phyloP scores from a whole-genome alignment of 768 basidiomycete species.

The Chalciporus chontae region DNA sequence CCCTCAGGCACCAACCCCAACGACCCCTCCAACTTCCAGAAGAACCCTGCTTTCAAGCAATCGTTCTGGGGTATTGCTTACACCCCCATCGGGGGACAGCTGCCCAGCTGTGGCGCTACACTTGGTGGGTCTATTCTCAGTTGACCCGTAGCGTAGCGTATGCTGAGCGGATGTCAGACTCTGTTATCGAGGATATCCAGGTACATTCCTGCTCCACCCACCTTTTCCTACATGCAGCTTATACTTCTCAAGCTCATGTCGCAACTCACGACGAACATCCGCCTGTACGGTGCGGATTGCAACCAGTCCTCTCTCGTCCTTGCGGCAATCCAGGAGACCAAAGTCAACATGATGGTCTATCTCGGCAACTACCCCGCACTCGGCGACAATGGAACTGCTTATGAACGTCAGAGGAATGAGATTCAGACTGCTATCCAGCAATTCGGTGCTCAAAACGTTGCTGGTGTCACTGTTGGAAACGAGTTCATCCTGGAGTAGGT shows the following conservation, averaged over 20 bases:
- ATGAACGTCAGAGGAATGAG: slow-evolving; percentile 65
- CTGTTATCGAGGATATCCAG: slow-evolving; percentile 71
- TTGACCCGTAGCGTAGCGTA: not conserved
- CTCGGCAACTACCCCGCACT: slow-evolving; percentile 66
- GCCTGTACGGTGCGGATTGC: slow-evolving; percentile 86
- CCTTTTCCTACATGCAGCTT: slow-evolving; percentile 6
- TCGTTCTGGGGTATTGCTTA: slow-evolving; percentile 88
- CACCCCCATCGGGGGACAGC: slow-evolving; percentile 70
- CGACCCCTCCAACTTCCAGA: slow-evolving; percentile 77
- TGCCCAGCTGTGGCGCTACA: slow-evolving; percentile 64
- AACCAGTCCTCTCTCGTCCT: slow-evolving; percentile 80
- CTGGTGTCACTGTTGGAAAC: slow-evolving; percentile 88
- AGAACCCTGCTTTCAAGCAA: slow-evolving; percentile 64
- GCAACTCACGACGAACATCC: slow-evolving; percentile 77
- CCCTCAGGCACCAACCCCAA: slow-evolving; percentile 40
- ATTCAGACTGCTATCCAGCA: slow-evolving; percentile 67
- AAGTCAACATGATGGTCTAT: slow-evolving; percentile 80
- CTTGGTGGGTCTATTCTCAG: slow-evolving; percentile 28
- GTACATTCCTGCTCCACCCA: slow-evolving; percentile 32
- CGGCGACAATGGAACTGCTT: slow-evolving; percentile 65
- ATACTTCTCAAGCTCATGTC: slow-evolving; percentile 58
- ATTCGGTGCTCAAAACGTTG: slow-evolving; percentile 73
- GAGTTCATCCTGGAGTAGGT: slow-evolving; percentile 81
- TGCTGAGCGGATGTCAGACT: slow-evolving; percentile 29
- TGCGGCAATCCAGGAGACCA: slow-evolving; percentile 86